These are phyloP conservation scores for Cercospora citrullina DNA, from an alignment of 2,329 filamentous ascomycete genomes.

Conservation along the genomic window DNA sequence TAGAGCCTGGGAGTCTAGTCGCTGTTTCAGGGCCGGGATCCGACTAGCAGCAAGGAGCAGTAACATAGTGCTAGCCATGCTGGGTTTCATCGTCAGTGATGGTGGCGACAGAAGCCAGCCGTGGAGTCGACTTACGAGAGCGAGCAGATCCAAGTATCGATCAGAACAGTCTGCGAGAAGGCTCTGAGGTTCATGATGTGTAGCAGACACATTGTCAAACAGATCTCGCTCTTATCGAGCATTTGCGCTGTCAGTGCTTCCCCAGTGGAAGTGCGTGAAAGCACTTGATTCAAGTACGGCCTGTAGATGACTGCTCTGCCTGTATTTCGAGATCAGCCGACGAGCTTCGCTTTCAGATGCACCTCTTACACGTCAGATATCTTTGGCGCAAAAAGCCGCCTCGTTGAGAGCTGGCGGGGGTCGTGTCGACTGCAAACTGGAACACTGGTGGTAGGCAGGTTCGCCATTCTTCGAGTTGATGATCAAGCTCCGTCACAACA, in stretches of 20 bases:
- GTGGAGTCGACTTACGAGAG: slow-evolving; percentile 5
- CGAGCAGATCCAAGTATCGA: slow-evolving; percentile 21
- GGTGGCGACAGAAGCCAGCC: not conserved
- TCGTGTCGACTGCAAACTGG: slow-evolving; percentile 13
- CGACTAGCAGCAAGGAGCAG: slow-evolving; percentile 17
- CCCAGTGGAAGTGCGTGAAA: slow-evolving; percentile 11
- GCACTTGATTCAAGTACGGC: slow-evolving; percentile 18
- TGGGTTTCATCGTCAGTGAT: not conserved
- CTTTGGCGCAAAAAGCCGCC: slow-evolving; percentile 20
- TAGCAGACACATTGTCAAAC: slow-evolving; percentile 18
- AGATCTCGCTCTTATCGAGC: slow-evolving; percentile 16
- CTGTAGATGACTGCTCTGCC: slow-evolving; percentile 20
- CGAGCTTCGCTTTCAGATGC: no score
- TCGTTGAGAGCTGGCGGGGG: slow-evolving; percentile 1
- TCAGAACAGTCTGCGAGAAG: slow-evolving; percentile 19
- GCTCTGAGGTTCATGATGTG: slow-evolving; percentile 20
- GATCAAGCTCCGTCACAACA: slow-evolving; percentile 19
- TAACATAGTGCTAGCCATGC: slow-evolving; percentile 22
- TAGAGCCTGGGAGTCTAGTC: slow-evolving; percentile 1
- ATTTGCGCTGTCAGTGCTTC: slow-evolving; percentile 7
- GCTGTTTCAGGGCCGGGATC: slow-evolving; percentile 12
- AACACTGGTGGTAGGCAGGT: slow-evolving; percentile 14
- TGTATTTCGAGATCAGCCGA: not conserved
- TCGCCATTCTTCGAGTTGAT: slow-evolving; percentile 23
- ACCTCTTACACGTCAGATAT: slow-evolving; percentile 14